Evolutionary conservation across 1,139 yeast species (phyloP), one percentile per base, ranked within the genome.

Genomic region (Casaregolazyma lundiana): DNA sequence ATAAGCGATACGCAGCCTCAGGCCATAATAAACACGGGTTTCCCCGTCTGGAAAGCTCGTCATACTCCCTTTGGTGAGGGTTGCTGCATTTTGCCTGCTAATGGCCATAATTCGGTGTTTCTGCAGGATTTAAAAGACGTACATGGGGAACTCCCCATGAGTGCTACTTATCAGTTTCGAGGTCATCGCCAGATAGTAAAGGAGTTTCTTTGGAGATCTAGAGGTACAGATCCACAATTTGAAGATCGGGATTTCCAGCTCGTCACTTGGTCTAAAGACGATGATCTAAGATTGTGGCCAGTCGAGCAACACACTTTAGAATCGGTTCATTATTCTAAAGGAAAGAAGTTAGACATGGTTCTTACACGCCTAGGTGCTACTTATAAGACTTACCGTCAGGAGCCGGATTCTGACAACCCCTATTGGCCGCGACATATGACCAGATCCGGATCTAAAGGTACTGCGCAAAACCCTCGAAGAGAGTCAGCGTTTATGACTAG

Each of bases 211-310:
- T 90, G 97, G 97, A 71, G 97, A 55, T 70, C 80, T 6, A 70
- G 87, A 46, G 72, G 80, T 47, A 58, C 71, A 53, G 51, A 59
- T 6, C 74, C 73, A 15, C 69, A 67, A 6, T 57, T 72, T 7
- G 82, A 80, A 55, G 89, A 89, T 69, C 72, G 89, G 47, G 96
- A 88, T 51, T 89, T 77, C 60, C 97, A 90, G 62, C 66, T 92
- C 45, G 94, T 92, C 0, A 87, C 98, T 0, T 92, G 97, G 97
- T 84, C 95, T 0, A 81, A 86, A 52, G 98, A 92, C 61, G 78
- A 81, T 55, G 95, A 88, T 60, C 69, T 92, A 49, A 75, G 90
- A 51, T 66, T 90, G 44, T 90, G 97, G 97, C 85, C 89, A 0
- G 72, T 81, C 37, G 72, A 77, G 42, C 81, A 80, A 7, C 72